phyloP scores from a whole-genome alignment of 306 rosid genomes.

The Cercis canadensis region DNA sequence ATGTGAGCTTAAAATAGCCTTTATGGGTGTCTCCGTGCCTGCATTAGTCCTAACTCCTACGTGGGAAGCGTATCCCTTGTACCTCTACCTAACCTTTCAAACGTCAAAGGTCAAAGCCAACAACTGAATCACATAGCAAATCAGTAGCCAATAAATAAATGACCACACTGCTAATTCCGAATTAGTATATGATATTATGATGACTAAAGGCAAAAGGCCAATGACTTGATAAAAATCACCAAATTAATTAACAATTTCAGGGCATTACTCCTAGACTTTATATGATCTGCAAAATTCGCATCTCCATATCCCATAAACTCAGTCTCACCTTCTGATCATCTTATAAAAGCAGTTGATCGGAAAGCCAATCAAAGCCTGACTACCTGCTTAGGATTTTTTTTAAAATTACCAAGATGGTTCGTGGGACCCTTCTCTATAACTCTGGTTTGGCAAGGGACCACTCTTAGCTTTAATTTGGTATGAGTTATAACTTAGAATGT shows the following conservation, averaged over 20 bases:
- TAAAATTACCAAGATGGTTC: not conserved
- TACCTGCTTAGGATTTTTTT: not conserved
- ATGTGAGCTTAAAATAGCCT: no score
- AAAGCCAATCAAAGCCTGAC: constrained; percentile 23
- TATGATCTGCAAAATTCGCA: not conserved
- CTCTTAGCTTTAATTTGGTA: constrained; percentile 42
- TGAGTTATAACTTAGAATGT: constrained; percentile 24
- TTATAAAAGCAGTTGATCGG: not conserved
- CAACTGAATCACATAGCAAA: no score
- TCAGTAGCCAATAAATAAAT: no score
- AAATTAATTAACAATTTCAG: not conserved
- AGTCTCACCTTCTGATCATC: constrained; percentile 21
- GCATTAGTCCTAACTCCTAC: no score
- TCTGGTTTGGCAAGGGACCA: constrained; percentile 48
- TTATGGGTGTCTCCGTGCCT: no score
- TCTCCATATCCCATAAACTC: not conserved
- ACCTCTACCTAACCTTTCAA: no score
- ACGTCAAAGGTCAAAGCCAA: no score
- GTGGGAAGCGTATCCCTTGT: no score
- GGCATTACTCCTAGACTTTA: not conserved
- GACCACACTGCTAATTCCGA: no score
- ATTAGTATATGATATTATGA: no score
- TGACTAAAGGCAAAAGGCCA: no score
- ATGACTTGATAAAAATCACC: no score
- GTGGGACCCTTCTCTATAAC: constrained; percentile 37